Base-by-base conservation (phyloP, 1,284 basidiomycete species). In the Fomitopsis betulina region DNA sequence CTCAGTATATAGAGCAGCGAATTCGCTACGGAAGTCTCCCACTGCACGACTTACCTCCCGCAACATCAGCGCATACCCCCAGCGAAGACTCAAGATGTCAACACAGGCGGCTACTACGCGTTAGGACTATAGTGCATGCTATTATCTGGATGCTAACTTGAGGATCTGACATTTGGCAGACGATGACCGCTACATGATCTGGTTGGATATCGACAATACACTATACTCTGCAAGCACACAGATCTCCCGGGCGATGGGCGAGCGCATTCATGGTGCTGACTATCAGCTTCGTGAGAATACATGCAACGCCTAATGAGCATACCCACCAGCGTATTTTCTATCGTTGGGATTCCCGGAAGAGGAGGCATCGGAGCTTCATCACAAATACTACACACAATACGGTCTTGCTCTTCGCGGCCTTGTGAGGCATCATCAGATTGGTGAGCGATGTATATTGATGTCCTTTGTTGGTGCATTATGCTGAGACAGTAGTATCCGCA, bases 181-280 rank as follows among this genome's bases (percentile, higher is more conserved):
- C 70, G 84, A 86, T 76, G 80, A 85, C 58, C 79, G 84, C 21
- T 70, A 70, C 59, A 75, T 92, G 51, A 77, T 91, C 38, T 93
- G 88, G 83, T 84, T 94, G 59, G 93, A 94, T 69, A 92, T 94
- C 61, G 93, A 94, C 73, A 93, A 94, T 67, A 93, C 92, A 1
- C 78, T 93, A 15, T 94, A 94, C 72, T 89, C 89, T 17, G 82
- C 88, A 1, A 87, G 81, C 67, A 78, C 84, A 12, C 84, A 80
- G 69, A 92, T 95, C 57, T 86, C 88, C 6, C 83, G 90, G 61
- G 84, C 79, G n/a, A 94, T 95, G 92, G 85, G 85, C 17, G 73
- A 87, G 62, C 83, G 85, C 51, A 94, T 94, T 56, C 89, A 92
- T 65, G 81, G 89, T 87, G 63, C 57, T 27, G 21, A 19, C 15